phyloP scores from a whole-genome alignment of 192 early-diverging fungal genomes.

The Helicostylum pulchrum region DNA sequence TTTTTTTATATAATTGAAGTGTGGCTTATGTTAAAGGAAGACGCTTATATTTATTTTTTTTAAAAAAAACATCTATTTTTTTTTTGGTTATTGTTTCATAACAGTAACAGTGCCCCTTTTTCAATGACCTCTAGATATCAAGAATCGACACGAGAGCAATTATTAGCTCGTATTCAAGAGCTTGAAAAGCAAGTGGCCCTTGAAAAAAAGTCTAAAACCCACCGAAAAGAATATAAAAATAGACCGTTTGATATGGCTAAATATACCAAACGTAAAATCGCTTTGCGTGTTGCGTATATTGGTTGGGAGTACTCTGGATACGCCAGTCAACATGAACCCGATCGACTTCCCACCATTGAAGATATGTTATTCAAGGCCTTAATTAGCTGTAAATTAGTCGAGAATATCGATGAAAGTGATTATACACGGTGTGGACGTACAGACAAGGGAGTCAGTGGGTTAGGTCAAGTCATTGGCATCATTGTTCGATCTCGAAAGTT shows the following conservation, averaged over 20 bases:
- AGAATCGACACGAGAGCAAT: background rate
- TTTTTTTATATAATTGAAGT: background rate
- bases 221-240: constrained; percentile 22
- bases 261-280: constrained; percentile 75
- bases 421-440: constrained; percentile 85
- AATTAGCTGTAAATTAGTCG: constrained; percentile 71
- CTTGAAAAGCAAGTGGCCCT: background rate
- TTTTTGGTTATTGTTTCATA: background rate
- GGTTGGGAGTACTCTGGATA: constrained; percentile 90
- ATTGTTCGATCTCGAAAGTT: constrained; percentile 64
- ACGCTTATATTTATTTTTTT: background rate
- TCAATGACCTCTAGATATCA: background rate
- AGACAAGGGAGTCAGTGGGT: constrained; percentile 85
- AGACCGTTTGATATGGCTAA: constrained; percentile 74
- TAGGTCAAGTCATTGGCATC: constrained; percentile 86
- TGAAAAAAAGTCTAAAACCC: background rate
- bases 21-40: background rate
- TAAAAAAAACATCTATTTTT: background rate
- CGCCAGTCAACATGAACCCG: constrained; percentile 64
- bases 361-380: constrained; percentile 83
- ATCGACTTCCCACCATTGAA: constrained; percentile 71
- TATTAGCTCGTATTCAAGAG: background rate
- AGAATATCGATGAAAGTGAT: constrained; percentile 57
- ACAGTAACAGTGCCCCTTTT: background rate
- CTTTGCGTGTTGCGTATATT: constrained; percentile 87